phyloP scores from a whole-genome alignment of 106 monocot genomes.

The Dendrobium huoshanense region DNA sequence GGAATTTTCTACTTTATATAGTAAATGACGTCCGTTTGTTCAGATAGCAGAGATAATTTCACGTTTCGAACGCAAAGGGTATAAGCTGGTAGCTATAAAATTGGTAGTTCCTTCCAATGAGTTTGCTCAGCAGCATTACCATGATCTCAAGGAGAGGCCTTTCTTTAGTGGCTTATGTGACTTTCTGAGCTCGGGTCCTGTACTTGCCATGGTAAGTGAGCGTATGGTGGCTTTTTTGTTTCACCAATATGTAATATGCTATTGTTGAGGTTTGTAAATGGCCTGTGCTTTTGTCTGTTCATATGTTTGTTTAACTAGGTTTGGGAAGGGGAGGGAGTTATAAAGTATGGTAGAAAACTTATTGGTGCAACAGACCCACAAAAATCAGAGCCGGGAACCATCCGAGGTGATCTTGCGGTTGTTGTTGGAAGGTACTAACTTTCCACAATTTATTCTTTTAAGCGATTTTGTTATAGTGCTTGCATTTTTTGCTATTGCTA shows the following conservation, averaged over 20 bases:
- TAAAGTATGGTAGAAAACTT: constrained; percentile 91
- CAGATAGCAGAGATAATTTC: constrained; percentile 90
- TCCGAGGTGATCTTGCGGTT: constrained; percentile 94
- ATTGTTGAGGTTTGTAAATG: not conserved
- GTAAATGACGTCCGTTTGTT: constrained; percentile 5
- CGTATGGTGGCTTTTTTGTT: not conserved
- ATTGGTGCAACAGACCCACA: constrained; percentile 96
- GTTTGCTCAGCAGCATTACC: constrained; percentile 91
- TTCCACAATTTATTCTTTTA: not conserved
- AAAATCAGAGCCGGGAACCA: constrained; percentile 85
- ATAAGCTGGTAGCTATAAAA: constrained; percentile 86
- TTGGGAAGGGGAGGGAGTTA: constrained; percentile 99
- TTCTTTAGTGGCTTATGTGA: constrained; percentile 91
- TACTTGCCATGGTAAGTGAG: constrained; percentile 77
- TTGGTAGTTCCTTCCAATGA: constrained; percentile 79
- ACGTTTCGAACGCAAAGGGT: constrained; percentile 93
- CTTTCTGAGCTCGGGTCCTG: constrained; percentile 95
- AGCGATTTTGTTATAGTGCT: not conserved
- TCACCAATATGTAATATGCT: not conserved
- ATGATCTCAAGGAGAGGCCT: constrained; percentile 90
- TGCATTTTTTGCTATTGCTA: not conserved
- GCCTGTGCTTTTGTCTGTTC: not conserved
- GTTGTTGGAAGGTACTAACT: constrained; percentile 74
- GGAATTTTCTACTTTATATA: not conserved
- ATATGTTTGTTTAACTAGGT: constrained; percentile 28